Base-by-base conservation (phyloP, 495 filamentous ascomycete genomes). In the Podospora comata region DNA sequence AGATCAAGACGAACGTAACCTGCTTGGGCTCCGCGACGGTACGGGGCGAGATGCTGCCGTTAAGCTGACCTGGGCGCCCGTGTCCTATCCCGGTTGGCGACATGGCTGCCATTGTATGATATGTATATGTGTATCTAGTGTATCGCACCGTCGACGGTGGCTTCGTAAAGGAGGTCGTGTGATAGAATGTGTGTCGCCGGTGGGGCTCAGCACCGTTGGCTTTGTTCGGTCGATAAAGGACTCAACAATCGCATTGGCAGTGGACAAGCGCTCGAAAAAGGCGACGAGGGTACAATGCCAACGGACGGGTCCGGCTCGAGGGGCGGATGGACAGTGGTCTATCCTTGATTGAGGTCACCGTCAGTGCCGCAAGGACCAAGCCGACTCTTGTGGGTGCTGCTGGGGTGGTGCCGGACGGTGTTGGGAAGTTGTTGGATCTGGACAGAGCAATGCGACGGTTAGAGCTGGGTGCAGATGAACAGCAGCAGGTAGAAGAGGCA, bases 1-100 rank as follows among this genome's bases (percentile, higher is more conserved):
- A 89, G 32, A 95, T 84, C 28, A 97, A 85, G 79, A 94, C 88
- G 77, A 99, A 99, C 74, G 89, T 82, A 77, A 97, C 88, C 72
- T 88, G 88, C 79, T 96, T 96, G 71, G 90, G 88, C 11, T 84
- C 80, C 32, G 76, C 60, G 56, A 76, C 68, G 69, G 85, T 78
- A 72, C 77, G 76, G 68, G 81, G 75, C 60, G 85, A 80, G 76
- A 84, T 77, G 78, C 80, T 80, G 58, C 75, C 77, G 66, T 77
- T 76, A 71, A 79, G 26, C 19, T 19, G 44, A 32, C 60, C 63
- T 2, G 54, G 62, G 9, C 65, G 39, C 59, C 69, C 32, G 44
- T 68, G 66, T 5, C 61, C 66, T 5, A 34, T 20, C 20, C 71
- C 71, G 54, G 69, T 70, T 6, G 67, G 67, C 5, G 70, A 62